These are phyloP conservation scores for Candida gorgasii DNA, from an alignment of 805 yeast species.

Conservation along the genomic window DNA sequence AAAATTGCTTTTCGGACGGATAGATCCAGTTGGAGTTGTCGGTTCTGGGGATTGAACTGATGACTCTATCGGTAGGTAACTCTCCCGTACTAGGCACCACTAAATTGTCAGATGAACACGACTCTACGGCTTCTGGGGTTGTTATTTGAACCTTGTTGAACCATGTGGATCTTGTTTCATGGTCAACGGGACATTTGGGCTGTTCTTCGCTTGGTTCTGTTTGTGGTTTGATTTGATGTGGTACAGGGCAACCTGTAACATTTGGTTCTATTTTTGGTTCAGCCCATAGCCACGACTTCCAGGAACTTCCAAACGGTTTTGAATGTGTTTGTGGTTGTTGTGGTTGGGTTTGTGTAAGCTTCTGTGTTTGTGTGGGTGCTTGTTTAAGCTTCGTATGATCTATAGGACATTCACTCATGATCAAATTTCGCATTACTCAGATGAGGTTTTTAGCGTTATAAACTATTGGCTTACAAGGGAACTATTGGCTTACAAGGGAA, in stretches of 20 bases:
- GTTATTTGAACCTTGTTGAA: slow-evolving; percentile 32
- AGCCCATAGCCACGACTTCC: slow-evolving; percentile 11
- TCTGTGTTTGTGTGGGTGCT: not conserved
- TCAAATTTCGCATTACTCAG: not conserved
- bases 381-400: slow-evolving; percentile 1
- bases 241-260: slow-evolving; percentile 48
- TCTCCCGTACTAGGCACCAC: slow-evolving; percentile 43
- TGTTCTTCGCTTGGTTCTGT: slow-evolving; percentile 11
- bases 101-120: slow-evolving; percentile 17
- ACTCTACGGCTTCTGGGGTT: slow-evolving; percentile 25
- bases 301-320: too few species aligned
- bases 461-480: too few species aligned
- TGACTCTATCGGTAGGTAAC: slow-evolving; percentile 72
- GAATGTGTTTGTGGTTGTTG: not conserved
- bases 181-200: slow-evolving; percentile 29
- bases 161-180: slow-evolving; percentile 40
- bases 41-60: slow-evolving; percentile 83
- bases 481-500: too few species aligned
- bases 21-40: slow-evolving; percentile 79
- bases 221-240: slow-evolving; percentile 39
- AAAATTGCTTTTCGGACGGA: slow-evolving; percentile 94
- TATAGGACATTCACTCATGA: slow-evolving; percentile 6
- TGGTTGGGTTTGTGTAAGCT: not conserved
- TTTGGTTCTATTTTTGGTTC: not conserved
- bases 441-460: not conserved